phyloP scores from a whole-genome alignment of 2,329 filamentous ascomycete genomes.

The Colletotrichum ledebouriae region DNA sequence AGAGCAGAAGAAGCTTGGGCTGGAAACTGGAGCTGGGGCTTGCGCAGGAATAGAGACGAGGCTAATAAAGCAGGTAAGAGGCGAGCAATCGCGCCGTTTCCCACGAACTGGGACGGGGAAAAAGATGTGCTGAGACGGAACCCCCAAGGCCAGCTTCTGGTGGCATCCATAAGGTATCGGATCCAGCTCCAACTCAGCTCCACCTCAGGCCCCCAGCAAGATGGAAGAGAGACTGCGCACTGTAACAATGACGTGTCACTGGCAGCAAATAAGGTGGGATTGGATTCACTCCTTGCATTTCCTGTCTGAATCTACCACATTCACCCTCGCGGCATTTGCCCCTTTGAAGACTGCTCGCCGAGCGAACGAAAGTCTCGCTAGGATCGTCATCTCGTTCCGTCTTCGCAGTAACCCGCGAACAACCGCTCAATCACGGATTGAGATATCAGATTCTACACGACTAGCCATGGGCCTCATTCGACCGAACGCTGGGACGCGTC shows the following conservation, averaged over 20 bases:
- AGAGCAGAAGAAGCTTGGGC: conserved; percentile 26
- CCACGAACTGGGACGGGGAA: conserved; percentile 28
- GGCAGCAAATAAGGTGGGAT: conserved; percentile 10
- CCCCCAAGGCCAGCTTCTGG: conserved; percentile 28
- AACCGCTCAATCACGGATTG: conserved; percentile 3
- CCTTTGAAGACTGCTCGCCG: conserved; percentile 31
- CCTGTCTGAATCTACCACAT: conserved; percentile 2
- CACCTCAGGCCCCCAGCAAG: not conserved
- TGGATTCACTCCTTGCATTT: conserved; percentile 15
- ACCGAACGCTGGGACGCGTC: conserved; percentile 16
- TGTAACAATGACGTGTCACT: conserved; percentile 25
- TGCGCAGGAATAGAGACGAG: conserved; percentile 6
- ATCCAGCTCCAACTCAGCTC: conserved; percentile 1
- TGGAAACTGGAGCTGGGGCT: conserved; percentile 25
- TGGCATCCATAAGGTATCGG: not conserved
- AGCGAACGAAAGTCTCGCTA: conserved; percentile 3
- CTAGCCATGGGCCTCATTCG: conserved; percentile 8
- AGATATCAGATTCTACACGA: conserved; percentile 12
- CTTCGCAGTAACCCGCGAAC: not conserved
- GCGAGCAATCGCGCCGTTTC: conserved; percentile 19
- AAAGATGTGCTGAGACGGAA: conserved; percentile 17
- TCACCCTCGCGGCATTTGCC: conserved; percentile 23
- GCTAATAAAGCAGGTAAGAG: not conserved
- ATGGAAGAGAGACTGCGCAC: not conserved
- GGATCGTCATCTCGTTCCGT: conserved; percentile 7